Percentiles rank a stretch among this genome's conserved stretches.
phyloP scores from a whole-genome alignment of 192 early-diverging fungal species.

The Coemansia sp. region DNA sequence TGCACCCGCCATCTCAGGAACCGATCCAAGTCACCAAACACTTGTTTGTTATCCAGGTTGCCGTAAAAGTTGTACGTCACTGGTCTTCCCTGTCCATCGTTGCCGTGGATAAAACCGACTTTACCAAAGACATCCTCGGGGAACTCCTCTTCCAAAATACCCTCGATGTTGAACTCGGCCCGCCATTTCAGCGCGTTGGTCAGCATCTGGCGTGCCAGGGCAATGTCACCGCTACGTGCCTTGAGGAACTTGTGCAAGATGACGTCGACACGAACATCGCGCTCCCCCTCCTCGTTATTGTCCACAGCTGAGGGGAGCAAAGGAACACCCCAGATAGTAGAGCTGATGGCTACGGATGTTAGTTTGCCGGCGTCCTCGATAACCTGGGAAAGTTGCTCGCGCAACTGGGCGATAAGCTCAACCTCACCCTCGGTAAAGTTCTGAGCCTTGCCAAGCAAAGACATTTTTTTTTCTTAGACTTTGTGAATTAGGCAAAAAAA shows the following conservation, averaged over 20 bases:
- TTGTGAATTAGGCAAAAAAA: background rate
- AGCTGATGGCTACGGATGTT: conserved; percentile 15
- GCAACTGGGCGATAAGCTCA: conserved; percentile 50
- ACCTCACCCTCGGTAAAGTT: conserved; percentile 53
- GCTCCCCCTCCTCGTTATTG: background rate
- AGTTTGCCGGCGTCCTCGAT: conserved; percentile 33
- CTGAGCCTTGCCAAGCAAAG: conserved; percentile 30
- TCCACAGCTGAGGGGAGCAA: conserved; percentile 24
- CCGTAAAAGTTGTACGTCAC: conserved; percentile 68
- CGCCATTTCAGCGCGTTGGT: conserved; percentile 60
- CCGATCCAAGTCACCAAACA: conserved; percentile 60
- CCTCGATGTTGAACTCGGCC: conserved; percentile 54
- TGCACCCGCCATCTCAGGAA: conserved; percentile 69
- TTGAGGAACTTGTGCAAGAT: conserved; percentile 62
- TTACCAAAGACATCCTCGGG: conserved; percentile 52
- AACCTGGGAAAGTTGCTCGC: conserved; percentile 54
- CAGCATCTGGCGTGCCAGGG: conserved; percentile 57
- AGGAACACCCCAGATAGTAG: conserved; percentile 58
- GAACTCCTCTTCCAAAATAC: conserved; percentile 56
- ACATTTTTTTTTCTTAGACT: background rate
- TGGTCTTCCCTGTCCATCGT: conserved; percentile 57
- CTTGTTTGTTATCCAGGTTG: conserved; percentile 55
- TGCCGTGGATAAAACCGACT: conserved; percentile 58
- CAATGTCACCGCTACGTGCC: conserved; percentile 56
- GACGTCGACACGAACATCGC: conserved; percentile 60